A percentile compares a stretch with the other conserved stretches of the same genome.
phyloP scores from a whole-genome alignment of 495 filamentous ascomycete species.

The Penicillium dipodomyicola region DNA sequence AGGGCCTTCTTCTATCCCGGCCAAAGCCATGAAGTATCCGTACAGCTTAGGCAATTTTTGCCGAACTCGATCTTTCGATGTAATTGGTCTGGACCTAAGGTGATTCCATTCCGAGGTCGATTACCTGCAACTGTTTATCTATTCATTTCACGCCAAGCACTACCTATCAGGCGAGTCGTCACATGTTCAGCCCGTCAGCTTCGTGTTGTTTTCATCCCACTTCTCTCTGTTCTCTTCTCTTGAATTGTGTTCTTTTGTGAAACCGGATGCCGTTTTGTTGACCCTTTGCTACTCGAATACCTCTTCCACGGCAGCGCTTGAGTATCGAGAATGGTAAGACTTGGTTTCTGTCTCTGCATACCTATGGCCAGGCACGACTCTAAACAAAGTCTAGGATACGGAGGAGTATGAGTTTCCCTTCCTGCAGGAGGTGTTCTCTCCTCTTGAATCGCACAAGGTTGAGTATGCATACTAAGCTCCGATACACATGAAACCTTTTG shows the following conservation, averaged over 20 bases:
- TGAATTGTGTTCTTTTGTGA: background rate
- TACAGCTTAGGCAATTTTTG: constrained; percentile 13
- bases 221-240: background rate
- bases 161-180: background rate
- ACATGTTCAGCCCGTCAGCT: constrained; percentile 2
- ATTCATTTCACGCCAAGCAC: constrained; percentile 2
- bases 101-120: background rate
- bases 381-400: constrained; percentile 20
- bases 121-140: background rate
- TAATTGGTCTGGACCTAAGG: constrained; percentile 12
- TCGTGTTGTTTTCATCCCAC: background rate
- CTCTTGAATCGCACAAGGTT: constrained; percentile 29
- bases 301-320: background rate
- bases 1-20: background rate
- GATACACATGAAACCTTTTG: background rate
- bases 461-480: constrained; percentile 22
- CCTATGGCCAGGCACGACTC: background rate
- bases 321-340: background rate
- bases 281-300: background rate
- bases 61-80: constrained; percentile 1
- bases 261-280: background rate
- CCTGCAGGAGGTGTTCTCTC: constrained; percentile 35
- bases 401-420: constrained; percentile 37
- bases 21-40: background rate
- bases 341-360: too few species aligned